Evolutionary conservation across 2,329 filamentous ascomycete species (phyloP), one percentile per base, ranked within the genome.

Genomic region (Penicillium sp.): DNA sequence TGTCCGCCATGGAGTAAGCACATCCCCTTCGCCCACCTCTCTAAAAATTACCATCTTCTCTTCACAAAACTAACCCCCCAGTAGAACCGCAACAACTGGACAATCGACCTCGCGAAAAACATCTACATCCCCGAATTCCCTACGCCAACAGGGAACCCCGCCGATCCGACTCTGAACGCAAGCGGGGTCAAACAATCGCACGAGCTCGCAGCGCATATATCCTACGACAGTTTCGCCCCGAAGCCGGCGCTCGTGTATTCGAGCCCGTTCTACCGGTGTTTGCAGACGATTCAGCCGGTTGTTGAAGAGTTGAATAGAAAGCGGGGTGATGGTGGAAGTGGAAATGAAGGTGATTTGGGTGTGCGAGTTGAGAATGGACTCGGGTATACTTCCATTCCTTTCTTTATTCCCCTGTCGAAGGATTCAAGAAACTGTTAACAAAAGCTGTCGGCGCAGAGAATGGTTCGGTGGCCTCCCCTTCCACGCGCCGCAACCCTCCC

Each of bases 51-150:
- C 26, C 26, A 4, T 26, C 26, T 5, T 57, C 30, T 23, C 19
- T n/a, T 29, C 38, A 17, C 26, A 4, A 26, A 7, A n/a, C n/a
- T 17, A 38, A 44, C 5, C 35, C 56, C 21, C 49, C 19, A 15
- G 48, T 76, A 96, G 93, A 97, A 96, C 78, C 92, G 95, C 65
- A 89, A 91, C 67, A 93, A 91, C 75, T 98, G 93, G 92, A 87
- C 87, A 47, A 91, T 98, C 64, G 89, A 98, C 78, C 87, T 88
- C 51, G 80, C 84, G 64, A 94, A 91, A 45, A 94, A 95, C 58
- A 84, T 84, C 69, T 98, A 98, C 81, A 86, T 85, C 58, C 82
- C 90, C 30, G 83, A 83, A 62, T 87, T 95, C 67, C 87, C 85
- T 46, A 92, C 91, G 44, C 94, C 95, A 0, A 98, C 95, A 5